phyloP scores from a whole-genome alignment of 148 eudicot species.

The Chenopodium quinoa region DNA sequence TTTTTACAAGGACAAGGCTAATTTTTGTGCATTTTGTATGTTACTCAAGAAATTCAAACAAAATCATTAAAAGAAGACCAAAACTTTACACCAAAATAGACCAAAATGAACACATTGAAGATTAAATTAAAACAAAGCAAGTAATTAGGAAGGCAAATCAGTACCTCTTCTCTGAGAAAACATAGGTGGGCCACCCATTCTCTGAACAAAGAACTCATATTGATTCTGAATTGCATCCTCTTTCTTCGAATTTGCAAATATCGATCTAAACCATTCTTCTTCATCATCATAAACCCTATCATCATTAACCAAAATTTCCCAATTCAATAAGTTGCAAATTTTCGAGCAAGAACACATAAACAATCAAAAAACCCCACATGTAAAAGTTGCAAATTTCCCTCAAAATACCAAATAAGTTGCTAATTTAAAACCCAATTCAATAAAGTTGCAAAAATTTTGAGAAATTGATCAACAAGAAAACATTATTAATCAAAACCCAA shows the following conservation, averaged over 20 bases:
- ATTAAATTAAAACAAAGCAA: not conserved
- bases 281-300: conserved; percentile 88
- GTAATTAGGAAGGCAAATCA: not conserved
- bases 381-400: not conserved
- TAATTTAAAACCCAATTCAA: not conserved
- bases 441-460: not conserved
- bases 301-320: not conserved
- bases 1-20: not conserved
- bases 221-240: conserved; percentile 96
- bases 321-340: not conserved
- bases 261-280: conserved; percentile 91
- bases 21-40: not conserved
- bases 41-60: not conserved
- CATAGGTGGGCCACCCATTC: conserved; percentile 93
- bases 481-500: not conserved
- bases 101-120: not conserved
- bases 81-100: not conserved
- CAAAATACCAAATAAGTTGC: not conserved
- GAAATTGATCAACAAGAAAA: not conserved
- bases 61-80: not conserved
- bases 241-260: conserved; percentile 78
- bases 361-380: not conserved
- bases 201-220: conserved; percentile 86
- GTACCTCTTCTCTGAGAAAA: conserved; percentile 82
- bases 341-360: not conserved